Base-by-base conservation (phyloP, 2,329 filamentous ascomycete genomes). In the Cladorrhinum sp. region DNA sequence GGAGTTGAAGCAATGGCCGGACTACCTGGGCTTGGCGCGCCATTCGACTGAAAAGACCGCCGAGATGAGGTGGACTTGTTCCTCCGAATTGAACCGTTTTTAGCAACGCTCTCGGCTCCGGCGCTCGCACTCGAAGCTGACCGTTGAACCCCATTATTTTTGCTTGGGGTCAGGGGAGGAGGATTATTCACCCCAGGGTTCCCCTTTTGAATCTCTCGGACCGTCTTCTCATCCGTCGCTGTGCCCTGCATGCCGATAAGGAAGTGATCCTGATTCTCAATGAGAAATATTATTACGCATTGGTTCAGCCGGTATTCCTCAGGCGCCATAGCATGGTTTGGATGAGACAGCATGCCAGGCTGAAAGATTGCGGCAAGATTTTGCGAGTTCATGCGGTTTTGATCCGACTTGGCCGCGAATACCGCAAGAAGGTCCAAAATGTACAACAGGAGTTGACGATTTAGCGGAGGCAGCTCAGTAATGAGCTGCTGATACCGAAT, bases 231-330 rank as follows among this genome's bases (percentile, higher is more conserved):
- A 71, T 97, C 93, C n/a, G 93, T 91, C n/a, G 87, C 93, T n/a
- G 93, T 97, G 50, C 95, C 95, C 72, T 92, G 91, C 95, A 99
- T 99, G 58, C 95, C 95, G 65, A 99, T 96, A 66, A 99, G 79
- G 80, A 99, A 99, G 75, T 96, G 91, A 71, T 99, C 95, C 74
- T 99, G 95, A 70, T 99, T 96, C 72, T 98, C 93, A 66, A 99
- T 99, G 67, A 99, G 78, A 75, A 99, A 99, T 55, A 99, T 96
- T 65, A 99, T 83, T 20, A 99, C 93, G 69, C 95, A 93, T 80
- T 99, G 95, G 72, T 96, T 98, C 5, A 99, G 80, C 29, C 92
- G 88, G 73, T 99, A 99, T 71, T 98, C 93, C 60, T 90, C 85
- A 0, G 95, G 95, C 0, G 92, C 88, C 93, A 99, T 98, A 70